Conservation (phyloP, 306 rosid species). For the Castanospermum australe region DNA sequence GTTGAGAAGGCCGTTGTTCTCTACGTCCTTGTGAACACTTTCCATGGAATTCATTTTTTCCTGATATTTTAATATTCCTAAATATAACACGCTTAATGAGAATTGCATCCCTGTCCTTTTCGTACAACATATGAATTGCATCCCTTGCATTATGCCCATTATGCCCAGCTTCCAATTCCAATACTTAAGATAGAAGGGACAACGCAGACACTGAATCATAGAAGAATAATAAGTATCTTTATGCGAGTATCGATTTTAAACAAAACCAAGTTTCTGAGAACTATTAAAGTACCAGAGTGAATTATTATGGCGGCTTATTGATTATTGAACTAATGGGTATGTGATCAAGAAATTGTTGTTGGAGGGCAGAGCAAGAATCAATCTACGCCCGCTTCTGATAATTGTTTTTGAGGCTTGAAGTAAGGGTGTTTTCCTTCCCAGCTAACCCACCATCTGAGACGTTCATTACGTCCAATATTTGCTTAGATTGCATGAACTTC, state of each 20-base stretch:
- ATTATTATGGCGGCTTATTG: slow-evolving; percentile 30
- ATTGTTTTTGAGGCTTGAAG: neutral
- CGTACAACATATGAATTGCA: slow-evolving; percentile 35
- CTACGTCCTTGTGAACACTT: neutral
- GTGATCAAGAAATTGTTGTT: slow-evolving; percentile 31
- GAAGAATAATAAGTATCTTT: neutral
- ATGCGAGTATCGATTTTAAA: neutral
- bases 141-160: slow-evolving; percentile 28
- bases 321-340: slow-evolving; percentile 39
- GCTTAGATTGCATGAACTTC: neutral
- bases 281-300: slow-evolving; percentile 8
- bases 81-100: neutral
- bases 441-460: neutral
- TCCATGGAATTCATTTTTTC: neutral
- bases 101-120: slow-evolving; percentile 32
- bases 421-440: neutral
- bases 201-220: neutral
- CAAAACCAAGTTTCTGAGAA: neutral
- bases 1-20: slow-evolving; percentile 13
- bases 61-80: slow-evolving; percentile 32
- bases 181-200: slow-evolving; percentile 16
- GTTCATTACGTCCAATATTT: neutral
- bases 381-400: neutral
- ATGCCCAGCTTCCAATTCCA: slow-evolving; percentile 36
- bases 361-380: slow-evolving; percentile 39